Evolutionary conservation across 2,329 filamentous ascomycete species (phyloP), one percentile per base, ranked within the genome.

Genomic region (Lasiodiplodia gonubiensis): DNA sequence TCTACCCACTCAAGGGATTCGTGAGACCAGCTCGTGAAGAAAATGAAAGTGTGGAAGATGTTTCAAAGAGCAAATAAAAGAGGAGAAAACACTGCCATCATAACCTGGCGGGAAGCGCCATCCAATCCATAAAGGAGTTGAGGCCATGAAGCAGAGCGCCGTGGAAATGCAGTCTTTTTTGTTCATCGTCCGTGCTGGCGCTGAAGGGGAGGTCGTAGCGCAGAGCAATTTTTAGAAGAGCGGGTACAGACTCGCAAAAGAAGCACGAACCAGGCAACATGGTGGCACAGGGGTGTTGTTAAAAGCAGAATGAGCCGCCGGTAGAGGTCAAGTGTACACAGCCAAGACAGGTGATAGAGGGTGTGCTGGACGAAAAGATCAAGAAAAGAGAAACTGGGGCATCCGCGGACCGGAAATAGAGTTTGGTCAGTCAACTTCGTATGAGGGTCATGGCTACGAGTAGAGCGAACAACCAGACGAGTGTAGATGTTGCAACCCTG

Each of bases 91-190:
- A 12, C 21, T 14, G 49, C 23, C 25, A 1, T 11, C 52, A 4
- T 57, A 18, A 14, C n/a, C 52, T n/a, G 25, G 49, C 52, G 30
- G 25, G 3, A 54, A 23, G 6, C 18, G 16, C 30, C n/a, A 30
- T 59, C 12, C 21, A 35, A 4, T 3, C 54, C 16, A 4, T 3
- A 21, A 7, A 42, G 39, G 39, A 33, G n/a, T 18, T 33, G 21
- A 21, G n/a, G 55, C 39, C 18, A 33, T 23, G 16, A 48, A 61
- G 42, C 11, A 42, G 11, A 25, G 37, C 57, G 21, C 37, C 14
- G 11, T 33, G 21, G 48, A 33, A 27, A 48, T 49, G 42, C 57
- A 61, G 57, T 61, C 57, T 61, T 49, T 61, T 61, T 61, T 57
- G 8, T n/a, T 61, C 33, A 23, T 59, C 23, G 57, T 42, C 57